Evolutionary conservation across 805 yeast species (phyloP), one percentile per base, ranked within the genome.

Genomic region (Ogataea siamensis): DNA sequence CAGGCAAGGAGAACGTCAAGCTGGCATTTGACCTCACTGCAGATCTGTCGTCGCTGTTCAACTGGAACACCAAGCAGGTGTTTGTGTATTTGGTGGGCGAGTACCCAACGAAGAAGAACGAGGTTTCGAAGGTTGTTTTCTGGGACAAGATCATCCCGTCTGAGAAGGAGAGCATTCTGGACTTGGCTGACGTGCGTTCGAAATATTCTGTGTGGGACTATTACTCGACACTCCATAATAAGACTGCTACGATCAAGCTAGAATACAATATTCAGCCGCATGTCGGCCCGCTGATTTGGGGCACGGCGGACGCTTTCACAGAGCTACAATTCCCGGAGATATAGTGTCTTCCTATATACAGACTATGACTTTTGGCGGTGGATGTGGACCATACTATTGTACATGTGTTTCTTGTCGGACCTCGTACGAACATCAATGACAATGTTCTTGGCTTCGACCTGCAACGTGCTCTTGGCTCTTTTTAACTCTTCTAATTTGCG

Each of bases 1-100:
- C 70, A 47, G 80, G 85, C 34, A 88, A 83, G 64, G 95, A 89
- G 55, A 87, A 87, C 57, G 70, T 83, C 40, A 76, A 73, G 50
- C 60, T 88, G 26, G 64, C 65, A 9, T 88, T 93, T 54, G 95
- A 87, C 57, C 64, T 93, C 32, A 77, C 76, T 5, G 68, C 76
- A 1, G 96, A 91, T 61, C 68, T 91, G 45, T 58, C 85, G 2
- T 80, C 87, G 2, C 70, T 93, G 36, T 89, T 89, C 73, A 88
- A 84, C 62, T 91, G 97, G 96, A 93, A 91, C 64, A 93, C 99
- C 9, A 91, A 91, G 58, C 98, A 91, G 62, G 79, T 91, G n/a
- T 91, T 93, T 54, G 85, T 83, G 5, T 93, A 91, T 54, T 68
- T 93, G 46, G 85, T 94, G 3, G 95, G 94, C 2, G 91, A 87